Evolutionary conservation across 768 basidiomycete species (phyloP), one percentile per base, ranked within the genome.

Genomic region (Bullera alba): DNA sequence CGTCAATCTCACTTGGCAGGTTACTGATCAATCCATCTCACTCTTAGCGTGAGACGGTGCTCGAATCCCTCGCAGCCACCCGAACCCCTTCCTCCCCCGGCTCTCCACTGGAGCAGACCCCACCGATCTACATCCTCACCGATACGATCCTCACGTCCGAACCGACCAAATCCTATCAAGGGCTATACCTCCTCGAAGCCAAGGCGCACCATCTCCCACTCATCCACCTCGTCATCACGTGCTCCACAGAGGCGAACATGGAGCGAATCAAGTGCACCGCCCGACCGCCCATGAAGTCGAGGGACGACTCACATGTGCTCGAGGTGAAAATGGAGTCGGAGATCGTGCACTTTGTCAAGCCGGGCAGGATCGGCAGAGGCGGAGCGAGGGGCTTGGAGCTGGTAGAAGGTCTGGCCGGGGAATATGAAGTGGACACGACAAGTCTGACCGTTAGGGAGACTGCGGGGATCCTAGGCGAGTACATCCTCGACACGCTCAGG

Each of bases 341-440:
- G 32, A 34, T 34, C n/a, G 32, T n/a, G 8, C 32, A 34, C n/a
- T 34, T 34, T 34, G 32, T 34, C 32, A 34, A 34, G n/a, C 32
- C 32, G 32, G 32, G 32, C n/a, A 34, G n/a, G n/a, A 34, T 34
- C n/a, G 32, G 32, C 32, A 34, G n/a, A 34, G 32, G 32, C 10
- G 32, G 32, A 8, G 32, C 32, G 32, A 34, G 32, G n/a, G 32
- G 32, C 32, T 34, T 34, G n/a, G 32, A 34, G n/a, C 10, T n/a
- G 32, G 32, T 34, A 34, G 44, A 46, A 8, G 34, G 46, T 8
- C 22, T 48, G 22, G 8, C 34, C 5, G 46, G 21, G 46, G 46
- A 48, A 38, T 21, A 10, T 21, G 46, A 48, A 23, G 22, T 48
- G 17, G 46, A 48, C 5, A 48, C 5, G 5, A 21, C 14, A n/a